phyloP scores from a whole-genome alignment of 208 protist genomes.

The Porcisia deanei region DNA sequence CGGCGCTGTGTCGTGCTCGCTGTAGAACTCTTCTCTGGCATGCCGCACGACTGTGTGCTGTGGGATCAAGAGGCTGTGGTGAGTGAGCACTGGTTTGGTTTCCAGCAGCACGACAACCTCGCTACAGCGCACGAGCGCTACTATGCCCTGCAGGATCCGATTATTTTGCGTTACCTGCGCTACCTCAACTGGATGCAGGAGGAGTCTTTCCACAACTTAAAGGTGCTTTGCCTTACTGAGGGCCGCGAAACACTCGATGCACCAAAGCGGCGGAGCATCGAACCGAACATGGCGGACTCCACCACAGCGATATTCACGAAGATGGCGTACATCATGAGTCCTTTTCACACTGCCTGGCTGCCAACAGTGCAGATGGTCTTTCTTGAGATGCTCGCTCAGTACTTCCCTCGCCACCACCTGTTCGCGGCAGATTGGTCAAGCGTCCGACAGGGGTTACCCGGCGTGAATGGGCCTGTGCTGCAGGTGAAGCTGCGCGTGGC shows the following conservation, averaged over 20 bases:
- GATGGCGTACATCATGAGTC: constrained; percentile 71
- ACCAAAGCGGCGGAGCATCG: constrained; percentile 50
- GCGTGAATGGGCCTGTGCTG: constrained; percentile 77
- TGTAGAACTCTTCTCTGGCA: constrained; percentile 78
- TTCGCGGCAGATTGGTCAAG: constrained; percentile 74
- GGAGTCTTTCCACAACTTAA: constrained; percentile 82
- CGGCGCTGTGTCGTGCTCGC: constrained; percentile 78
- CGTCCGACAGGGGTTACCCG: constrained; percentile 64
- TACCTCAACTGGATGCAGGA: constrained; percentile 90
- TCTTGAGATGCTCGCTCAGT: constrained; percentile 67
- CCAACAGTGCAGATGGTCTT: constrained; percentile 82
- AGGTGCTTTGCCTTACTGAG: constrained; percentile 81
- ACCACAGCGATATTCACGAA: constrained; percentile 60
- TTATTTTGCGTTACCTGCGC: constrained; percentile 84
- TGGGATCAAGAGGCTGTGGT: constrained; percentile 73
- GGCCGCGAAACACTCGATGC: constrained; percentile 79
- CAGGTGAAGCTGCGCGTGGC: constrained; percentile 85
- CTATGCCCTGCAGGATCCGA: constrained; percentile 60
- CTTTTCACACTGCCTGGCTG: constrained; percentile 73
- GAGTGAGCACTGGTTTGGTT: constrained; percentile 85
- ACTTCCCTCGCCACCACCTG: constrained; percentile 85
- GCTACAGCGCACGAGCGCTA: constrained; percentile 73
- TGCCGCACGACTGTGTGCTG: constrained; percentile 87
- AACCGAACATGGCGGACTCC: constrained; percentile 60
- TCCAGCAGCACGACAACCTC: constrained; percentile 82